Percentiles rank a stretch among this genome's conserved stretches.
These are phyloP conservation scores for Amanita polypyramis DNA, from an alignment of 768 basidiomycete species.

Conservation along the genomic window DNA sequence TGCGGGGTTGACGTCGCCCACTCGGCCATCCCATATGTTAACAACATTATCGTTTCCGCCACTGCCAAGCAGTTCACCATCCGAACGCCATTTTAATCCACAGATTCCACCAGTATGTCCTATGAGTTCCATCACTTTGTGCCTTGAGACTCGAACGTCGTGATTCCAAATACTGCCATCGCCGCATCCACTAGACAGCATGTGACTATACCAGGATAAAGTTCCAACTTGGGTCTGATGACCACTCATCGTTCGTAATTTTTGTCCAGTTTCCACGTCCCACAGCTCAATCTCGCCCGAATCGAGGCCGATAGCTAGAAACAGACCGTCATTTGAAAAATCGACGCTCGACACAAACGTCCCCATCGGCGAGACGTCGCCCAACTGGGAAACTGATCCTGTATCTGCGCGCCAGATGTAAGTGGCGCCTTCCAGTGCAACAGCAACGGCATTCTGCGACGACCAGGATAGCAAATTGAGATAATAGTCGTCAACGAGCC, in stretches of 20 bases:
- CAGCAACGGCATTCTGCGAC: constrained; percentile 74
- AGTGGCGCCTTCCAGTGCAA: constrained; percentile 76
- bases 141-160: constrained; percentile 79
- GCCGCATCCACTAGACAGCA: constrained; percentile 80
- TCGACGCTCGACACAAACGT: constrained; percentile 69
- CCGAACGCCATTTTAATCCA: constrained; percentile 80
- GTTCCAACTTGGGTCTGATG: constrained; percentile 78
- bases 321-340: constrained; percentile 73
- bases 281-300: constrained; percentile 89
- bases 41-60: constrained; percentile 98
- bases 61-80: constrained; percentile 85
- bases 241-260: constrained; percentile 84
- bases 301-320: constrained; percentile 73
- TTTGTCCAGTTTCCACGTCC: constrained; percentile 73
- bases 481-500: constrained; percentile 93
- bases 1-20: constrained; percentile 37
- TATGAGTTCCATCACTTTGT: constrained; percentile 83
- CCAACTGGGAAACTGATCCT: constrained; percentile 70
- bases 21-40: constrained; percentile 90
- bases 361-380: constrained; percentile 58
- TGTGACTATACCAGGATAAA: constrained; percentile 80
- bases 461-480: constrained; percentile 92
- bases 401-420: constrained; percentile 95
- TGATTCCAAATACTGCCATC: constrained; percentile 97
- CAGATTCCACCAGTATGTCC: constrained; percentile 94